Percentiles rank a stretch among this genome's conserved stretches.
phyloP scores from a whole-genome alignment of 495 filamentous ascomycete species.

The Penicillium taxi region DNA sequence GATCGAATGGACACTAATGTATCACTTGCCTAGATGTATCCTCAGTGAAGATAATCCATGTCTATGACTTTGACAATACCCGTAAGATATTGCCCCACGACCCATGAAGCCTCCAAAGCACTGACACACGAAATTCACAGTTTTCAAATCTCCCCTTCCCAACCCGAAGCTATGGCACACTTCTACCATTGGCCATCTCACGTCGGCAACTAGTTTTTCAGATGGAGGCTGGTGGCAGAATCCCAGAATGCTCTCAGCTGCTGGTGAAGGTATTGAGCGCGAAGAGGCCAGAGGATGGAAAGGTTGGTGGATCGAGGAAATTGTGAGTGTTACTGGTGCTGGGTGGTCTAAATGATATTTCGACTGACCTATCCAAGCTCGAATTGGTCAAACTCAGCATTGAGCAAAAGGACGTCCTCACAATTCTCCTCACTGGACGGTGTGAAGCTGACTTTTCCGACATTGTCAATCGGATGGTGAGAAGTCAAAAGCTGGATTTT shows the following conservation, averaged over 20 bases:
- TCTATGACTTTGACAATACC: conserved; percentile 99
- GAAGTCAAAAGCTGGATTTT: conserved; percentile 72
- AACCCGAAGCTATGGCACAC: conserved; percentile 83
- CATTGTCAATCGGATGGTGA: conserved; percentile 75
- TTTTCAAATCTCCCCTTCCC: conserved; percentile 84
- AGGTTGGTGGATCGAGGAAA: conserved; percentile 96
- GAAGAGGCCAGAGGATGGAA: conserved; percentile 82
- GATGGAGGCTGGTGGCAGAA: conserved; percentile 99
- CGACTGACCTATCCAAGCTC: conserved; percentile 45
- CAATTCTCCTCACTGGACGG: conserved; percentile 84
- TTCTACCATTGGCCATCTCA: conserved; percentile 64
- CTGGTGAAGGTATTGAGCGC: conserved; percentile 71
- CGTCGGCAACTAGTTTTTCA: conserved; percentile 64
- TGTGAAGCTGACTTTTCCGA: conserved; percentile 66
- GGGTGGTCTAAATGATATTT: neutral
- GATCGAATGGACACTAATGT: conserved; percentile 5
- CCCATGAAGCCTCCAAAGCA: neutral
- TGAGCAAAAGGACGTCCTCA: conserved; percentile 79
- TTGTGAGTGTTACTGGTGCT: conserved; percentile 39
- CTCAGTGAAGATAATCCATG: conserved; percentile 70
- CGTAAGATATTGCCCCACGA: conserved; percentile 41
- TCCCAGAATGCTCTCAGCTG: conserved; percentile 71
- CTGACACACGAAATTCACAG: conserved; percentile 34
- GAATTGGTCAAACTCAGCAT: conserved; percentile 73
- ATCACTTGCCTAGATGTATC: conserved; percentile 40